phyloP scores from a whole-genome alignment of 176 grass and related monocot species.

The Phoenix dactylifera region DNA sequence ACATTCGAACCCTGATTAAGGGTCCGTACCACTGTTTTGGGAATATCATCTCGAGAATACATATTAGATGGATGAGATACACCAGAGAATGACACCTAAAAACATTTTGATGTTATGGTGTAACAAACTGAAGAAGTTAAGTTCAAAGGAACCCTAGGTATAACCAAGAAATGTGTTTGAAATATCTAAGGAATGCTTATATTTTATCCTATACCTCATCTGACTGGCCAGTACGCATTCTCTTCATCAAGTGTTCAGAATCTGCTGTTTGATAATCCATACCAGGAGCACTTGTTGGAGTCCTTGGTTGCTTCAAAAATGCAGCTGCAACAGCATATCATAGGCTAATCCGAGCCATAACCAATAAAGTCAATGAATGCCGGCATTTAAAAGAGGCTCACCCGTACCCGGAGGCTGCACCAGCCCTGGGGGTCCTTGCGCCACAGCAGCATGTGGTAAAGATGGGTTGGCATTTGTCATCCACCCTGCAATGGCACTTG shows the following conservation, averaged over 20 bases:
- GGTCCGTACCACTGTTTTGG: constrained; percentile 68
- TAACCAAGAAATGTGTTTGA: neutral
- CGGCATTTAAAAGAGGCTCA: constrained; percentile 18
- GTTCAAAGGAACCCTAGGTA: neutral
- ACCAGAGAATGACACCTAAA: constrained; percentile 88
- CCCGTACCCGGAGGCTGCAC: constrained; percentile 81
- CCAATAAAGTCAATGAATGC: too few relatives aligned
- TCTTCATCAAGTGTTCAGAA: constrained; percentile 98
- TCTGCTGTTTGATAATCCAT: constrained; percentile 97
- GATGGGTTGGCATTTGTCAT: constrained; percentile 93
- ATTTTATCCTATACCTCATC: constrained; percentile 62
- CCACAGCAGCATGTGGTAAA: constrained; percentile 65
- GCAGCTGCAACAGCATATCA: constrained; percentile 42
- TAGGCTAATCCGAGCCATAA: too few relatives aligned
- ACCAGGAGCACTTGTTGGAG: constrained; percentile 64
- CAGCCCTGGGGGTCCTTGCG: constrained; percentile 81
- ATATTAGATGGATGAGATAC: constrained; percentile 66
- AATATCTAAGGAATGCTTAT: neutral
- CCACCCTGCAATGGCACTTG: constrained; percentile 94
- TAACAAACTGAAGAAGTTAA: neutral
- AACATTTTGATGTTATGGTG: constrained; percentile 20
- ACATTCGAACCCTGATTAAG: constrained; percentile 97
- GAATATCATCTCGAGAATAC: constrained; percentile 97
- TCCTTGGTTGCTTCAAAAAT: constrained; percentile 92
- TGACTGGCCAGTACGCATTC: constrained; percentile 86